Evolutionary conservation across 177 flowering plant genomes (phyloP), one percentile per base, ranked within the genome.

Genomic region (Vitis hybrid): DNA sequence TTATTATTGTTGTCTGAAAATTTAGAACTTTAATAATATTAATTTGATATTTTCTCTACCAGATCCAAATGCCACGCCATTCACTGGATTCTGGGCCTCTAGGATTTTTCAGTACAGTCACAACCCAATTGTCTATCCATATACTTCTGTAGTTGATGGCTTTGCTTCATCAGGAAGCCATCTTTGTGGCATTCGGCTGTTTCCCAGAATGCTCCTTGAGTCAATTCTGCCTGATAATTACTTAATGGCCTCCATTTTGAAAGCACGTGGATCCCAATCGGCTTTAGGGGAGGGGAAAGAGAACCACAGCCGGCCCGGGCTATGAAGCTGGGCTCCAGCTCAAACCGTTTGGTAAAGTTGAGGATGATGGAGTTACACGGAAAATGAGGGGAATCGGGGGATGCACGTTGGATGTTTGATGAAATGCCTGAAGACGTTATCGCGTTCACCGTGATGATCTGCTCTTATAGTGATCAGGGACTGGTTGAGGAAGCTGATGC

Each of bases 381-480:
- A 1, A 81, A 79, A 60, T 79, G 80, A 30, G 84, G 83, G 15
- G 78, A 69, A 56, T 73, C 79, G 15, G 60, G 15, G 73, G 2
- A 78, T 55, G 85, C 78, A n/a, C 13, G 27, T 50, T 46, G 18
- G 40, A 14, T 84, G 7, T 84, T 76, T 14, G 79, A 72, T 12
- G 65, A 63, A 73, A 77, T 78, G 80, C 78, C 79, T 66, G 75
- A 72, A 12, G 81, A 84, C 68, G 75, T 73, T 35, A 78, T 74
- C 63, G 76, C 77, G 11, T 71, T 67, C 9, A 80, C 81, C 2
- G 73, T 75, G 11, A 56, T 81, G 78, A 73, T 83, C 1, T 70
- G 66, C 50, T 79, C 61, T 64, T 80, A 69, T 57, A 13, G 66
- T 2, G 62, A 60, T 63, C 70, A 71, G 61, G 80, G 84, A 3